These are phyloP conservation scores for Mayamaea pseudoterrestris DNA, from an alignment of 108 stramenopile genomes.

Conservation along the genomic window DNA sequence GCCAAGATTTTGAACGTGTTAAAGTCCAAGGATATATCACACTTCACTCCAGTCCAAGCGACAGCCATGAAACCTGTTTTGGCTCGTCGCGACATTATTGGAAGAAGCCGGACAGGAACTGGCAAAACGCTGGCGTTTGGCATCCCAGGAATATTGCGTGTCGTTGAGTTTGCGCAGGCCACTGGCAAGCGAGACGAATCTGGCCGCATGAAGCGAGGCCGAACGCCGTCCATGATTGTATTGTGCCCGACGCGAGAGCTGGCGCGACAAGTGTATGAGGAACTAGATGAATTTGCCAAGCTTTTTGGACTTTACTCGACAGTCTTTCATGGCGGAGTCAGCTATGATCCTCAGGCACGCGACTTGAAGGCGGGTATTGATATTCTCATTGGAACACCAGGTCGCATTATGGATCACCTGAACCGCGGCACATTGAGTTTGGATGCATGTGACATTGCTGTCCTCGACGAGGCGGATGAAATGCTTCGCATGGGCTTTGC, in stretches of 20 bases:
- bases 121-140: slow-evolving; percentile 99
- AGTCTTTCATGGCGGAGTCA: slow-evolving; percentile 95
- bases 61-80: slow-evolving; percentile 81
- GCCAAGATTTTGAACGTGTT: slow-evolving; percentile 73
- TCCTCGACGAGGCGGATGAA: slow-evolving; percentile 99
- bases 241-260: slow-evolving; percentile 98
- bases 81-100: slow-evolving; percentile 91
- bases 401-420: slow-evolving; percentile 95
- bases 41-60: slow-evolving; percentile 86
- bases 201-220: slow-evolving; percentile 56
- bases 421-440: slow-evolving; percentile 87
- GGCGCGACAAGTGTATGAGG: slow-evolving; percentile 95
- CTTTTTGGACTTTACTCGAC: slow-evolving; percentile 69
- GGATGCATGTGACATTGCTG: slow-evolving; percentile 61
- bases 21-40: slow-evolving; percentile 64
- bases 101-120: slow-evolving; percentile 93
- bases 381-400: slow-evolving; percentile 96
- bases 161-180: slow-evolving; percentile 30
- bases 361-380: slow-evolving; percentile 85
- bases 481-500: slow-evolving; percentile 99
- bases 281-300: slow-evolving; percentile 49
- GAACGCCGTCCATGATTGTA: slow-evolving; percentile 82
- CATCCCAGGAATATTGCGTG: slow-evolving; percentile 75
- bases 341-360: slow-evolving; percentile 77
- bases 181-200: slow-evolving; percentile 45